Conservation (phyloP, 192 early-diverging fungal species). For the Polychytrium aggregatum region DNA sequence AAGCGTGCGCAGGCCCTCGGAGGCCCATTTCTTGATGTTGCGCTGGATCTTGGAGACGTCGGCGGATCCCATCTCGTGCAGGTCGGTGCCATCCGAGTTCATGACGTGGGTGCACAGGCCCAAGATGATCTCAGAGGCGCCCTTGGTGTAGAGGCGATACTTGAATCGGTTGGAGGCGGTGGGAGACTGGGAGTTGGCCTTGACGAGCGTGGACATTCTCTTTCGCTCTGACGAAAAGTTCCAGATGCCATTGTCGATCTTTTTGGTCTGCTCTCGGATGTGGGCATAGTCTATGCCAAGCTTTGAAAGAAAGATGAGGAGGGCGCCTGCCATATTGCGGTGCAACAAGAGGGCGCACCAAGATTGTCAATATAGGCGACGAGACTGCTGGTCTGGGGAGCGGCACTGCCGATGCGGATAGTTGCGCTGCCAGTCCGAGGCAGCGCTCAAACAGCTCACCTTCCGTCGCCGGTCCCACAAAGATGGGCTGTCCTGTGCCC, state of each 20-base stretch:
- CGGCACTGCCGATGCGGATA: too few species aligned
- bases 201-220: constrained; percentile 42
- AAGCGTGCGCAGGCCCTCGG: constrained; percentile 42
- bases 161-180: constrained; percentile 5
- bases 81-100: constrained; percentile 12
- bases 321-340: too few species aligned
- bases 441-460: too few species aligned
- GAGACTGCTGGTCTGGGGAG: too few species aligned
- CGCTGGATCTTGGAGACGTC: constrained; percentile 17
- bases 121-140: constrained; percentile 47
- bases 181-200: constrained; percentile 9
- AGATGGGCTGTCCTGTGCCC: constrained; percentile 18
- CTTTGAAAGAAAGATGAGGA: constrained; percentile 33
- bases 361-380: too few species aligned
- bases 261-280: constrained; percentile 19
- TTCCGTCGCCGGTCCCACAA: constrained; percentile 50
- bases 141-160: constrained; percentile 43
- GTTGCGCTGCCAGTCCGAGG: too few species aligned
- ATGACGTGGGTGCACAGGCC: constrained; percentile 38
- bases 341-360: too few species aligned
- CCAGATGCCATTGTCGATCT: constrained; percentile 44
- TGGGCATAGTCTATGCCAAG: constrained; percentile 33
- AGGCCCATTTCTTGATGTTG: constrained; percentile 44
- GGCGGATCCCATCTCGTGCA: constrained; percentile 11
- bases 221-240: constrained; percentile 44